Base-by-base conservation (phyloP, 192 early-diverging fungal genomes). In the Podila clonocystis region DNA sequence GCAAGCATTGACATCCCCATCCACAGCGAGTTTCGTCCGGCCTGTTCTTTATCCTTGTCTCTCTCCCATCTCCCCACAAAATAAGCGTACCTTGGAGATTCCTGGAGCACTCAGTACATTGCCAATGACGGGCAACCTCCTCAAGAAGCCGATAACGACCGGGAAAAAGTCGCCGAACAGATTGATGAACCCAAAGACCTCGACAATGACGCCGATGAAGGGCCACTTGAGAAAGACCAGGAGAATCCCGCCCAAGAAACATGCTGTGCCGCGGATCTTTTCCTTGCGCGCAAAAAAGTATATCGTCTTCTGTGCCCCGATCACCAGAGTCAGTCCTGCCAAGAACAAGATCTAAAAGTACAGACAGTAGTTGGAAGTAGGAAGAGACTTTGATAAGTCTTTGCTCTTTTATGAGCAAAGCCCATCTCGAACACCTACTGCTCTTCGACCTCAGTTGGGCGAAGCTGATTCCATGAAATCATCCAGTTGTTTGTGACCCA, bases 121-220 rank as follows among this genome's bases (percentile, higher is more conserved):
- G 29, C 97, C 97, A 76, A 99, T 96, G 34, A 98, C 59, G 4
- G 97, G 97, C 63, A 99, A 63, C 70, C 90, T 88, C 76, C 96
- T 89, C 73, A 98, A 86, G 68, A 98, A 97, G 38, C 91, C 87
- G 63, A 99, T 78, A 20, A 95, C 91, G 41, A 97, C 94, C 1
- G 97, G 97, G 87, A 99, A 97, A 77, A 99, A 99, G 87, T 99
- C 97, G 57, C 97, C 97, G 91, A 99, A 99, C 58, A 99, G 83
- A 78, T 99, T 99, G 64, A 99, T 88, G 80, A 99, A 98, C 8
- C 97, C 97, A 89, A 98, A 95, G 22, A 90, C 75, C 75, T 99
- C 97, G 50, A 98, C 87, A 30, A 91, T 33, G 58, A 99, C 94
- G 30, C 97, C 97, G 65, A 97, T 79, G 29, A 96, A 86, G 28